Conservation (phyloP, 2,329 filamentous ascomycete species). For the Curvularia sp. region DNA sequence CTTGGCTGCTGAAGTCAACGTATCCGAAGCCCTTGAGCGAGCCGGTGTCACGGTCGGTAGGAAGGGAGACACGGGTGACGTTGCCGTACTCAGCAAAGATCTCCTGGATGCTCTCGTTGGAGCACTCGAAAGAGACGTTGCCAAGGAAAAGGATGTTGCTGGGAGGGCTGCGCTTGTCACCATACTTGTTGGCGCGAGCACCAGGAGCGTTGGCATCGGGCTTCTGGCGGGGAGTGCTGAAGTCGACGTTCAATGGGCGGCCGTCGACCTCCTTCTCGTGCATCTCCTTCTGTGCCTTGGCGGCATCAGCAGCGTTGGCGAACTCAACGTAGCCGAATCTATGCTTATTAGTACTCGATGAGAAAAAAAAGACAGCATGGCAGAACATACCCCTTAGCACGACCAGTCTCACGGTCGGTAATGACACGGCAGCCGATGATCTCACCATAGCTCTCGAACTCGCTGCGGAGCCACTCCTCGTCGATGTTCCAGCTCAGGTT, state of each 20-base stretch:
- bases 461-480: slow-evolving; percentile 78
- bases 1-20: slow-evolving; percentile 79
- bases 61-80: slow-evolving; percentile 82
- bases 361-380: not conserved
- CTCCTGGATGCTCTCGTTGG: slow-evolving; percentile 75
- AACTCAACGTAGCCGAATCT: slow-evolving; percentile 94
- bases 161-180: slow-evolving; percentile 79
- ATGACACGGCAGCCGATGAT: slow-evolving; percentile 78
- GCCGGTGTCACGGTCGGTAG: slow-evolving; percentile 84
- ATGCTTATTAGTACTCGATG: slow-evolving; percentile 32
- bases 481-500: slow-evolving; percentile 92
- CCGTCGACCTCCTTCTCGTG: slow-evolving; percentile 76
- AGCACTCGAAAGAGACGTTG: slow-evolving; percentile 84
- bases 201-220: slow-evolving; percentile 53
- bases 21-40: slow-evolving; percentile 93
- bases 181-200: slow-evolving; percentile 71
- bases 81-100: slow-evolving; percentile 75
- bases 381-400: slow-evolving; percentile 74
- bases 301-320: slow-evolving; percentile 68
- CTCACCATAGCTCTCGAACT: slow-evolving; percentile 81
- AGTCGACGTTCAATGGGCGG: slow-evolving; percentile 79
- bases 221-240: slow-evolving; percentile 70
- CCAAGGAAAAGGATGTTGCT: slow-evolving; percentile 90
- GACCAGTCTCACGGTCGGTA: slow-evolving; percentile 78
- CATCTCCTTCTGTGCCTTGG: slow-evolving; percentile 76